Base-by-base conservation (phyloP, 768 basidiomycete genomes). In the Xanthoconium purpureum region DNA sequence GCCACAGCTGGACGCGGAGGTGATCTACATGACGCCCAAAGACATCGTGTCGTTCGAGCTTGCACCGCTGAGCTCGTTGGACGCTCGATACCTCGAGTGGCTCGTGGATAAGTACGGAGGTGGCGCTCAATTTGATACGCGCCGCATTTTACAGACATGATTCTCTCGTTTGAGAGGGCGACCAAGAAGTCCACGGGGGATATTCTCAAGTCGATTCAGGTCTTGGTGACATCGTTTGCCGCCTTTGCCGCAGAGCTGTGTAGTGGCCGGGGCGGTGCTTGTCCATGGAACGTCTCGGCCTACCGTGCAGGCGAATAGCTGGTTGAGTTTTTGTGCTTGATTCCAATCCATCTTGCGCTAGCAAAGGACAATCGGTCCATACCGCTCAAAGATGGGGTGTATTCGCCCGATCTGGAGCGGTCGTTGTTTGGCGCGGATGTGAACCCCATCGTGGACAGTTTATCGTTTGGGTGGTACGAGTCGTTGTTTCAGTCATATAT, bases 71-170 rank as follows among this genome's bases (percentile, higher is more conserved):
- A 93, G 90, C 64, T 73, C 76, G 6, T 65, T 85, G 46, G 91
- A 93, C 58, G 84, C 79, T n/a, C 77, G 75, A 42, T 92, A 91
- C 66, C 72, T 91, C 36, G 88, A 90, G 67, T 92, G 89, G 88
- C 74, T 94, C 17, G 81, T 77, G 2, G 78, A 78, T 49, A 87
- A 89, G 69, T 88, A 88, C 56, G 83, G 78, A 5, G 76, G 76
- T 3, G 78, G 79, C 0, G 58, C 61, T 9, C 65, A n/a, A n/a
- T n/a, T n/a, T n/a, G 24, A 24, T 24, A 24, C 4, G 57, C 57
- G 0, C 63, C 71, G 0, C 77, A 84, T 60, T 84, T 83, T 57
- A 38, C 65, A 0, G 71, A 78, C 5, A 66, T 81, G 63, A 76
- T 82, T 18, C 63, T 63, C 14, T 46, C 60, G 0, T 85, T 85